Percentiles rank a stretch among this genome's conserved stretches.
phyloP scores from a whole-genome alignment of 2,329 filamentous ascomycete genomes.

The Trichoderma atroviride region DNA sequence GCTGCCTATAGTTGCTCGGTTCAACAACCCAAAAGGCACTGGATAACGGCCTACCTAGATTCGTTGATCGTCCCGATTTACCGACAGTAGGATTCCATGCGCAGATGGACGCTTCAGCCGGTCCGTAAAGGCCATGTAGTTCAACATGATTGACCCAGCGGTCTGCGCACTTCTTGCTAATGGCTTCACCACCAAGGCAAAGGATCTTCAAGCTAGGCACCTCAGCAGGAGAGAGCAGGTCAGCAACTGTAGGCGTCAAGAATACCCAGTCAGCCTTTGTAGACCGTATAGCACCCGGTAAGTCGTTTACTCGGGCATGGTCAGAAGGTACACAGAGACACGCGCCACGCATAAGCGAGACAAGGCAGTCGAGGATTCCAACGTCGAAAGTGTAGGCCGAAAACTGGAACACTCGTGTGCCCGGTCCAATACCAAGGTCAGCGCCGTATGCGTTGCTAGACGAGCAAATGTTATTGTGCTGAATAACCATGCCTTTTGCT shows the following conservation, averaged over 20 bases:
- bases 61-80: conserved; percentile 14
- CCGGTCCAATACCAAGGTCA: conserved; percentile 15
- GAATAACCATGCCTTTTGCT: conserved; percentile 25
- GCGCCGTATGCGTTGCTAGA: conserved; percentile 22
- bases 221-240: conserved; percentile 19
- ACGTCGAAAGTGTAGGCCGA: conserved; percentile 32
- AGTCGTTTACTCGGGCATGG: conserved; percentile 27
- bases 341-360: conserved; percentile 28
- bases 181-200: conserved; percentile 24
- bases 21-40: conserved; percentile 31
- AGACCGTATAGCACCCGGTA: conserved; percentile 24
- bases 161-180: conserved; percentile 18
- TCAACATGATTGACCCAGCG: conserved; percentile 20
- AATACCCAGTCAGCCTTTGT: conserved; percentile 21
- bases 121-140: conserved; percentile 21
- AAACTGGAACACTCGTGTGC: conserved; percentile 29
- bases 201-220: conserved; percentile 19
- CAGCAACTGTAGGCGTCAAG: conserved; percentile 30
- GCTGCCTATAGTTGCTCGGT: conserved; percentile 24
- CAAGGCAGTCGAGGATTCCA: conserved; percentile 29
- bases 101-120: conserved; percentile 25
- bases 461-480: conserved; percentile 23
- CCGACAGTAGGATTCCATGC: conserved; percentile 23
- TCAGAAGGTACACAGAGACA: conserved; percentile 31
- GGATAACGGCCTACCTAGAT: conserved; percentile 23